Base-by-base conservation (phyloP, 176 grass and related monocot species). In the Elaeis guineensis region DNA sequence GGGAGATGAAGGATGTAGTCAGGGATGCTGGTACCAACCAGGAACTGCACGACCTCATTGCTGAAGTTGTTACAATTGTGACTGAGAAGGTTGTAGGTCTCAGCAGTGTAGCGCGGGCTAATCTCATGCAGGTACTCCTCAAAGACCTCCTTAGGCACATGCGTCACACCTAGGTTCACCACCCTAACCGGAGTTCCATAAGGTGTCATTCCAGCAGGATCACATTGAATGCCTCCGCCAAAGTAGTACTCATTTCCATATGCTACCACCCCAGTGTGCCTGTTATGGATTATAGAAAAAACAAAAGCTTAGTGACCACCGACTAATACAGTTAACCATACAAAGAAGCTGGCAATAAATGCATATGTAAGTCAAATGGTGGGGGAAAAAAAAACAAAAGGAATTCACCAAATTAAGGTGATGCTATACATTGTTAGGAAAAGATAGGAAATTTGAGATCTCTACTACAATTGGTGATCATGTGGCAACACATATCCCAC, bases 51-150 rank as follows among this genome's bases (percentile, higher is more conserved):
- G 15, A 51, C 80, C 66, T 90, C 92, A 49, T 90, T 85, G 77
- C 77, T 87, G 72, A 96, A 96, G 65, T 88, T 87, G 72, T 90
- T 96, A 70, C 86, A 90, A 64, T 96, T 96, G 77, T 90, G 84
- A 28, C 25, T 73, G 39, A 96, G 78, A 44, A 96, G 78, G 21
- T 57, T 88, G 58, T 88, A 96, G 5, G 80, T 96, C 9, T 73
- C 80, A 1, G 62, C 48, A 1, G 80, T 82, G 50, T 86, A 96
- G 9, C 80, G 50, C 1, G 75, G 76, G 30, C 80, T 71, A 55
- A 96, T 96, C 75, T 88, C 83, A 65, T 54, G 72, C 19, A 96
- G 69, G 52, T 82, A 96, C 5, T 75, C 83, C 62, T 88, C 78
- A 44, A 90, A 96, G 17, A 82, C 69, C 48, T 85, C 80, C 64